Evolutionary conservation across 345 rosid species (phyloP), one percentile per base, ranked within the genome.

Genomic region (Geranium rotundifolium): DNA sequence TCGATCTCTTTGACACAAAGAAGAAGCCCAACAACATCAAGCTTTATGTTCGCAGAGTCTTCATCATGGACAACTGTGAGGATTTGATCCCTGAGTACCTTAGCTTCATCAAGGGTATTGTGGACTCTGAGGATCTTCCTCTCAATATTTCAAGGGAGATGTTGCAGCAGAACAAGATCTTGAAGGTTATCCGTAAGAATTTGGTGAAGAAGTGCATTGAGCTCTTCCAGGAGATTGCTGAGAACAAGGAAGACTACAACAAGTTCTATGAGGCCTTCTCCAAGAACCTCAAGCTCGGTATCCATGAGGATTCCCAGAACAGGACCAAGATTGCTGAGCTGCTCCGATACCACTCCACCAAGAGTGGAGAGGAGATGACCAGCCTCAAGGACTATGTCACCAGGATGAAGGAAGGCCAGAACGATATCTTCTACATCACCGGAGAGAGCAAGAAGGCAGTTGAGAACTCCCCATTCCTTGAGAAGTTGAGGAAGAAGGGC

Each of bases 331-430:
- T 66, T 58, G 69, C 63, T 29, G 69, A 66, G 49, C 17, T 66
- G 49, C 58, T 66, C 17, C 31, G 71, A 3, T 68, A 57, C 54
- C 67, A 69, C 67, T 69, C 67, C 5, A 70, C 68, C 39, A 70
- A 70, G 64, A 70, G 73, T 13, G 73, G 64, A 20, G 73, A 70
- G 54, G 72, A 70, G 58, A 17, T 70, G 68, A 63, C 68, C 41
- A 64, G 73, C 46, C 57, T 70, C 14, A 70, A 70, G 68, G 73
- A 70, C 60, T 70, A 70, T n/a, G 73, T 70, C 3, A 70, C 68
- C 9, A 64, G 73, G 60, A 63, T 63, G 73, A 70, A 70, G 68
- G 73, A 64, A 29, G 68, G 73, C 7, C 73, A 70, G 60, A 59
- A 56, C 30, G 72, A 69, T 10, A 69, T 69, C 59, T 69, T 56